A percentile compares a stretch with the other conserved stretches of the same genome.
These are phyloP conservation scores for Cadophora gregata DNA, from an alignment of 2,329 filamentous ascomycete species.

Conservation along the genomic window DNA sequence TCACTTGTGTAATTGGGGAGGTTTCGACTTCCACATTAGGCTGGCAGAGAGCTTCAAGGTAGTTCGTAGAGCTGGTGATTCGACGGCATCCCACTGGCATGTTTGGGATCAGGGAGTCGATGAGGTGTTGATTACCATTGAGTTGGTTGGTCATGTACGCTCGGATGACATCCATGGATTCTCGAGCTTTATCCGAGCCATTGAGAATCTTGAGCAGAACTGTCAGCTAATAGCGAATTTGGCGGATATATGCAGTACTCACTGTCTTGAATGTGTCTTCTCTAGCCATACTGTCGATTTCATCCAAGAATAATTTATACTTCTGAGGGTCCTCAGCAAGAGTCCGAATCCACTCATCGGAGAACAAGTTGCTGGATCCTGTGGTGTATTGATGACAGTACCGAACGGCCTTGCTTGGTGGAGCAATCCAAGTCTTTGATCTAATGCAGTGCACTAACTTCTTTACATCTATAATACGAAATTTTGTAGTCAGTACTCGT, in stretches of 20 bases:
- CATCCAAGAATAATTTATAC: not conserved
- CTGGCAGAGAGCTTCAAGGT: slow-evolving; percentile 48
- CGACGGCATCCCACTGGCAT: slow-evolving; percentile 52
- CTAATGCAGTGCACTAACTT: not conserved
- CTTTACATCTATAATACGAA: too few relatives aligned
- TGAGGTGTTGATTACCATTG: slow-evolving; percentile 47
- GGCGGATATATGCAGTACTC: not conserved
- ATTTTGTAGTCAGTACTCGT: not conserved
- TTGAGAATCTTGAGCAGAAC: too few relatives aligned
- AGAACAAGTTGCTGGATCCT: too few relatives aligned
- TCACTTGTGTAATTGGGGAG: not conserved
- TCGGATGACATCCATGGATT: too few relatives aligned
- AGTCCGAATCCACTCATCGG: too few relatives aligned
- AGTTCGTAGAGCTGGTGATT: slow-evolving; percentile 50
- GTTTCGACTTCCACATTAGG: not conserved
- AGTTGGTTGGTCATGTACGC: slow-evolving; percentile 51
- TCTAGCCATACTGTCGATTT: not conserved
- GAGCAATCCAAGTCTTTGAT: not conserved
- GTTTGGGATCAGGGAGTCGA: slow-evolving; percentile 49
- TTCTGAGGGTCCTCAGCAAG: not conserved
- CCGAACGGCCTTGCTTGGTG: slow-evolving; percentile 43
- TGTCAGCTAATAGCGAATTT: not conserved
- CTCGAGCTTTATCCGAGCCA: too few relatives aligned
- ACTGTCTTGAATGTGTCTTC: not conserved
- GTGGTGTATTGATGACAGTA: too few relatives aligned